A percentile compares a stretch with the other conserved stretches of the same genome.
Evolutionary conservation across 2,329 filamentous ascomycete genomes (phyloP).

Genomic region (Colletotrichum chlorophyti): DNA sequence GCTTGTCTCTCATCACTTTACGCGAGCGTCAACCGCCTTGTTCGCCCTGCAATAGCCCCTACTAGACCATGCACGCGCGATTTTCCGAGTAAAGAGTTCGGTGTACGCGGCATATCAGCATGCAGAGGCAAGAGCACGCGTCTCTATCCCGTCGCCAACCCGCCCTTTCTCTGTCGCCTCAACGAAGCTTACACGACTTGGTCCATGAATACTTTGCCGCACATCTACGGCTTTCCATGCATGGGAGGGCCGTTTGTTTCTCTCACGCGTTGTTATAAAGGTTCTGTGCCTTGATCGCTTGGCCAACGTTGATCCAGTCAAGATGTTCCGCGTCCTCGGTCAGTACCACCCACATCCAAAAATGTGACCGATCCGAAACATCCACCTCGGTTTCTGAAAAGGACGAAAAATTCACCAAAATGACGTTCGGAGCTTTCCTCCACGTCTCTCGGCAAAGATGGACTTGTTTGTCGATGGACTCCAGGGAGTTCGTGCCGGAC

Average conservation of each 20-base stretch:
- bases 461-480: slow-evolving; percentile 38
- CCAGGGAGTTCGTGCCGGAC: slow-evolving; percentile 42
- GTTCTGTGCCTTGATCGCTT: slow-evolving; percentile 45
- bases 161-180: neutral
- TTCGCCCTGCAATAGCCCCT: neutral
- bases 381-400: neutral
- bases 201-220: no score
- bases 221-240: neutral
- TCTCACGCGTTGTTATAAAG: slow-evolving; percentile 46
- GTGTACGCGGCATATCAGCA: neutral
- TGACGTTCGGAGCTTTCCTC: slow-evolving; percentile 36
- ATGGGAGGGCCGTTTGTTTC: neutral
- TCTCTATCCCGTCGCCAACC: no score
- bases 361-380: neutral
- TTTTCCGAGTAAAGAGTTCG: neutral
- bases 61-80: neutral
- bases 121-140: neutral
- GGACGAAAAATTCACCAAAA: slow-evolving; percentile 42
- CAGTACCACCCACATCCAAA: neutral
- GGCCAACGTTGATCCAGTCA: slow-evolving; percentile 49
- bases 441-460: slow-evolving; percentile 35
- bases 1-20: neutral
- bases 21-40: neutral
- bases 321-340: slow-evolving; percentile 39
- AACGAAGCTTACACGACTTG: no score